Evolutionary conservation across 2,329 filamentous ascomycete species (phyloP).

Genomic region (Alternaria triticimaculans): DNA sequence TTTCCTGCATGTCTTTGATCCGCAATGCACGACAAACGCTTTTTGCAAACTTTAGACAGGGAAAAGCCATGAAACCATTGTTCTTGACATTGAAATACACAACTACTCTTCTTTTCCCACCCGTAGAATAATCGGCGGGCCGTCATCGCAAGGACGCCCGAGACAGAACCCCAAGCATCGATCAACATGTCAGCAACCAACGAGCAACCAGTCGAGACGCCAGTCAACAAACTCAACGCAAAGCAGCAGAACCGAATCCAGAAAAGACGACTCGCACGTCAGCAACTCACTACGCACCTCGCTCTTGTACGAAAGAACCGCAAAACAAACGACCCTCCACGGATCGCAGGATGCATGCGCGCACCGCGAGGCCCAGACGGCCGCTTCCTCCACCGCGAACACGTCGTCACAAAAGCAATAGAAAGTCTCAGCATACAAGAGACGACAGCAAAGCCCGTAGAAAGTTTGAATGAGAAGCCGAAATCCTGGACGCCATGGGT

Average conservation of each 20-base stretch:
- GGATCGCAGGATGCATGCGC: background rate
- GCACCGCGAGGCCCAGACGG: background rate
- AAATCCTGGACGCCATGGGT: background rate
- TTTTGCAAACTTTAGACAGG: background rate
- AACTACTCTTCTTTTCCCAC: background rate
- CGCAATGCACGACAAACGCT: background rate
- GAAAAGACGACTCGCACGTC: conserved; percentile 8
- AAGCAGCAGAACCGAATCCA: conserved; percentile 8
- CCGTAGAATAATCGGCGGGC: background rate
- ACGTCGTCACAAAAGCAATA: background rate
- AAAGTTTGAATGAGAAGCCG: background rate
- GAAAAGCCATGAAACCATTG: no score
- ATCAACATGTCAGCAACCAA: conserved; percentile 1
- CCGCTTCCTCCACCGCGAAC: conserved; percentile 1
- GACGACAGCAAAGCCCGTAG: background rate
- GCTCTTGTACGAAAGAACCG: background rate
- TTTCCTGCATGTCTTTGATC: background rate
- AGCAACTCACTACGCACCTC: background rate
- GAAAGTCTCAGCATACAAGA: background rate
- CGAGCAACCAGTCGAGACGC: background rate
- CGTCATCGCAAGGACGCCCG: background rate
- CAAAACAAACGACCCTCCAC: background rate
- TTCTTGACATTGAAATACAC: no score
- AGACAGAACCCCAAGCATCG: background rate
- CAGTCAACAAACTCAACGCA: background rate